Conservation (phyloP, 192 early-diverging fungal genomes). For the Thamnidium elegans region DNA sequence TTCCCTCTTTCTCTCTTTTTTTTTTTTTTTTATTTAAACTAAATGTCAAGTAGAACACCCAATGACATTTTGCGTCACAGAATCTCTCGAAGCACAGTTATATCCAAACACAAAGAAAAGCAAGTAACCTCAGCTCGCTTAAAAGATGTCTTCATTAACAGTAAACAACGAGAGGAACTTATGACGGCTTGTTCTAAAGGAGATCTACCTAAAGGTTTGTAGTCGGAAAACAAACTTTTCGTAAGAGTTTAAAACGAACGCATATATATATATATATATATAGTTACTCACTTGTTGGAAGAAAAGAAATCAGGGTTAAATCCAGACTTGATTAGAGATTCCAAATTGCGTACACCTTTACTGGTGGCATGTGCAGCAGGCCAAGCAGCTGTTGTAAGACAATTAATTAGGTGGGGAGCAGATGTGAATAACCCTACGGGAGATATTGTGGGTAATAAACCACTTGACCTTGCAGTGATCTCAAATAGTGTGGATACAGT, state of each 20-base stretch:
- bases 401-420: slow-evolving; percentile 27
- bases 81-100: too few species aligned
- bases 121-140: not conserved
- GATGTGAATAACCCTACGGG: slow-evolving; percentile 32
- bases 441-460: slow-evolving; percentile 36
- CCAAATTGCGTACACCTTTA: slow-evolving; percentile 32
- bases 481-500: slow-evolving; percentile 38
- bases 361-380: slow-evolving; percentile 38
- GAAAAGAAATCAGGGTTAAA: slow-evolving; percentile 10
- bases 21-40: too few species aligned
- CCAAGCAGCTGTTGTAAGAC: slow-evolving; percentile 20
- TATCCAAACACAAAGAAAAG: too few species aligned
- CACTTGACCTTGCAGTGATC: slow-evolving; percentile 36
- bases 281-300: slow-evolving; percentile 25
- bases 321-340: slow-evolving; percentile 34
- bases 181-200: slow-evolving; percentile 30
- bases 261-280: not conserved
- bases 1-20: too few species aligned
- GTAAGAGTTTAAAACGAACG: not conserved
- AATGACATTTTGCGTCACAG: too few species aligned
- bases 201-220: slow-evolving; percentile 24
- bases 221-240: not conserved
- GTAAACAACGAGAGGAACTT: slow-evolving; percentile 27
- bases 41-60: too few species aligned
- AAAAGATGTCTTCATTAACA: slow-evolving; percentile 28